A percentile compares a stretch with the other conserved stretches of the same genome.
Conservation (phyloP, 2,329 filamentous ascomycete species). For the Sarocladium oryzae region DNA sequence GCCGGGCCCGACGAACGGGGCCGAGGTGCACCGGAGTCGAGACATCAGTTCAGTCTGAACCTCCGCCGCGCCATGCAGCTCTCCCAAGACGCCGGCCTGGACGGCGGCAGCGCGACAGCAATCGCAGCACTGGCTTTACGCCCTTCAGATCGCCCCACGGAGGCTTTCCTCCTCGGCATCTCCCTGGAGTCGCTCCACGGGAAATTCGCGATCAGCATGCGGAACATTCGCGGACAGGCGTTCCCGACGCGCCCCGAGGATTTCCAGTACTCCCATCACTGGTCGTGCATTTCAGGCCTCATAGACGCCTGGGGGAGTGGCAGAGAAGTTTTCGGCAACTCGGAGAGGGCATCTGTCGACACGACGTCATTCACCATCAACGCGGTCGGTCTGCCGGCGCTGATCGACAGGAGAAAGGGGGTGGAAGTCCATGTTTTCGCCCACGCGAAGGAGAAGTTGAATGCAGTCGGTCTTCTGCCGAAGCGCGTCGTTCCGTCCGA, state of each 20-base stretch:
- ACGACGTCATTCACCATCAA: not conserved
- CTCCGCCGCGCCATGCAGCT: not conserved
- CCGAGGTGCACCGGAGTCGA: not conserved
- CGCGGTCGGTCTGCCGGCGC: not conserved
- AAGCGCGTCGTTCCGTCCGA: not conserved
- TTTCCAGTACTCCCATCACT: slow-evolving; percentile 1
- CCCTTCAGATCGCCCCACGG: not conserved
- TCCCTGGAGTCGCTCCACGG: not conserved
- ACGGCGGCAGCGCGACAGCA: not conserved
- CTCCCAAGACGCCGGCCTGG: not conserved
- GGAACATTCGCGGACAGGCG: not conserved
- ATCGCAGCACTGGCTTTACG: not conserved
- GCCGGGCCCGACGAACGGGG: not conserved
- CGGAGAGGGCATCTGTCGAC: not conserved
- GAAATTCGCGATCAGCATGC: not conserved
- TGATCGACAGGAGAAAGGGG: not conserved
- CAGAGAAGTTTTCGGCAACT: not conserved
- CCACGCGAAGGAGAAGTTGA: not conserved
- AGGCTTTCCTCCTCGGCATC: not conserved
- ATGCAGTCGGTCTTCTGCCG: not conserved
- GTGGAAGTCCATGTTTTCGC: not conserved
- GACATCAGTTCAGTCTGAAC: not conserved
- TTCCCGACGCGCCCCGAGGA: not conserved
- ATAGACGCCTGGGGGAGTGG: not conserved
- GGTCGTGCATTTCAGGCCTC: not conserved